Percentiles rank a stretch among this genome's conserved stretches.
Evolutionary conservation across 495 filamentous ascomycete species (phyloP).

Genomic region (Xylaria curta): DNA sequence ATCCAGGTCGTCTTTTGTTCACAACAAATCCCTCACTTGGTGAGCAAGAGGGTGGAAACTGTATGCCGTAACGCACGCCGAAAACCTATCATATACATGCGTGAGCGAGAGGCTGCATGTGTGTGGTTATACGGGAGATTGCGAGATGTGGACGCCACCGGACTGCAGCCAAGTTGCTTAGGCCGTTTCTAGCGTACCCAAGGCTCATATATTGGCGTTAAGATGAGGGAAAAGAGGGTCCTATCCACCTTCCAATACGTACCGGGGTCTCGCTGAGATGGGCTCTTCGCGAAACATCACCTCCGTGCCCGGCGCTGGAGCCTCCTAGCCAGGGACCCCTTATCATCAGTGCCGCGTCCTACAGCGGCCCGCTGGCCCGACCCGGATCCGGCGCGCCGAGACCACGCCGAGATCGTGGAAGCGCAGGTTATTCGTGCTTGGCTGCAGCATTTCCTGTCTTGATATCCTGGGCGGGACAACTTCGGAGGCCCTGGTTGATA

Average conservation of each 20-base stretch:
- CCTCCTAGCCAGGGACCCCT: not conserved
- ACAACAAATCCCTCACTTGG: constrained; percentile 17
- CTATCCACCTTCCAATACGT: constrained; percentile 23
- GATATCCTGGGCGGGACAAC: constrained; percentile 18
- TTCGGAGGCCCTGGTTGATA: constrained; percentile 22
- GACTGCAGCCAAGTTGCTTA: constrained; percentile 14
- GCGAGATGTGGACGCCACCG: constrained; percentile 1
- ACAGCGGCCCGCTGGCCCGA: constrained; percentile 23
- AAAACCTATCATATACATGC: constrained; percentile 3
- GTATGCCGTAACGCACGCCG: not conserved
- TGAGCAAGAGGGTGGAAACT: not conserved
- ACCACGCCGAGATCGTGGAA: constrained; percentile 22
- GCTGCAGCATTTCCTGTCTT: constrained; percentile 15
- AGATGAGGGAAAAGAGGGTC: constrained; percentile 22
- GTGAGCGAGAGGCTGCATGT: not conserved
- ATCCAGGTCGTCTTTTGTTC: not conserved
- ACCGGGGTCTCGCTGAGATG: not conserved
- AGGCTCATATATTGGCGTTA: constrained; percentile 15
- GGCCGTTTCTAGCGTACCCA: constrained; percentile 11
- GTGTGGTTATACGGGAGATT: constrained; percentile 12
- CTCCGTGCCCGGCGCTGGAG: constrained; percentile 21
- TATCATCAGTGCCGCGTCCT: constrained; percentile 16
- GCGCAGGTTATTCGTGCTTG: constrained; percentile 17
- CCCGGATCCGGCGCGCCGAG: constrained; percentile 24
- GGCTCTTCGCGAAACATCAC: not conserved